These are phyloP conservation scores for Fusarium nematophilum DNA, from an alignment of 2,329 filamentous ascomycete species.

Conservation along the genomic window DNA sequence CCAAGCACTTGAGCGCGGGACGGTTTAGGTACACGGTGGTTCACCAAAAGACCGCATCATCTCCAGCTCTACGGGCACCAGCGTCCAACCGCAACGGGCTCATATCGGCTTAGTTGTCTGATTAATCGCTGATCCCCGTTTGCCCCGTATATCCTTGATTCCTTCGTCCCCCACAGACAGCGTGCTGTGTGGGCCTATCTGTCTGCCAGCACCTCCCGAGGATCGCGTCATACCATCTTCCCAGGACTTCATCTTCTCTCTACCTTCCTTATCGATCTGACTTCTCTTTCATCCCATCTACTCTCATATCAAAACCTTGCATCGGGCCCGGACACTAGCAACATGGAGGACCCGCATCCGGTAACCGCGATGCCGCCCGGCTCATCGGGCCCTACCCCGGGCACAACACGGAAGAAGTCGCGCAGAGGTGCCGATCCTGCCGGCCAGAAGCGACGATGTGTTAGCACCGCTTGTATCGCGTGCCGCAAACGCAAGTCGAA, in stretches of 20 bases:
- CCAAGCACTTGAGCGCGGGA: conserved; percentile 27
- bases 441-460: conserved; percentile 77
- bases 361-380: conserved; percentile 20
- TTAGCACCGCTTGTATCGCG: conserved; percentile 86
- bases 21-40: conserved; percentile 27
- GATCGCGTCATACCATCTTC: conserved; percentile 27
- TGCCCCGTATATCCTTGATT: conserved; percentile 21
- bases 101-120: conserved; percentile 24
- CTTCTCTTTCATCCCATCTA: conserved; percentile 3
- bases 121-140: conserved; percentile 23
- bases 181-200: conserved; percentile 19
- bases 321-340: conserved; percentile 11
- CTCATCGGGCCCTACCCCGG: conserved; percentile 21
- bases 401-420: conserved; percentile 57
- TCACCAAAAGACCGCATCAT: conserved; percentile 22
- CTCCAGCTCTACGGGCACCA: conserved; percentile 7
- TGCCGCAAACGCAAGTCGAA: conserved; percentile 84
- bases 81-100: conserved; percentile 20
- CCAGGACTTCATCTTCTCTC: not conserved
- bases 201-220: conserved; percentile 5
- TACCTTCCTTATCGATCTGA: not conserved
- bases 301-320: not conserved
- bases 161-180: conserved; percentile 27
- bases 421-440: conserved; percentile 60
- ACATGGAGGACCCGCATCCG: conserved; percentile 36